Base-by-base conservation (phyloP, 306 rosid genomes). In the Echinosophora koreensis region DNA sequence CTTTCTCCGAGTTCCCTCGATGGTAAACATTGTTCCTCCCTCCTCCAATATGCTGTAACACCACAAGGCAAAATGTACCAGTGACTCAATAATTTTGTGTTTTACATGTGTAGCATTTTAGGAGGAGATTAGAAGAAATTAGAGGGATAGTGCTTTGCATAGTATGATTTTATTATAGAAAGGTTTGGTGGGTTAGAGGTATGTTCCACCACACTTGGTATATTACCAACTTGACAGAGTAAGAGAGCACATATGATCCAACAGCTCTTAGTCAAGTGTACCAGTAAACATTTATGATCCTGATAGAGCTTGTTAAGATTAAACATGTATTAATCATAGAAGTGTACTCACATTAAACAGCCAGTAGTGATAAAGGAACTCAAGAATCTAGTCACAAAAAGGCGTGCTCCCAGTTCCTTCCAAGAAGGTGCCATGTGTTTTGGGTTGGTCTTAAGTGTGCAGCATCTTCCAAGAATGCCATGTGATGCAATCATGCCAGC, bases 361-460 rank as follows among this genome's bases (percentile, higher is more conserved):
- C 98, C 98, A 3, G 88, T 78, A 22, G 87, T 86, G 55, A 94
- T 81, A 77, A 64, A 89, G 47, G 16, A 75, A 61, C 83, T 66
- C 44, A 94, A 88, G 80, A 94, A 94, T 78, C 96, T 84, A 46
- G 92, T 84, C 38, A 88, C 89, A 15, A 89, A 89, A 64, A 89
- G 79, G 27, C 95, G 93, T 4, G 95, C 96, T 18, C 89, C 98
- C 6, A 84, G 83, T 87, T 94, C 97, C 39, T 69, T 77, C 80
- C 93, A 81, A 32, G 97, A 94, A 16, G 92, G 97, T 50, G 82
- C 96, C 98, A 94, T 92, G 82, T 86, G 93, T 83, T 90, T 92
- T 8, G 98, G 96, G 66, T 94, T 87, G 82, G 86, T 83, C 75
- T 84, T 73, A 63, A 87, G 89, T 38, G 84, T 64, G 73, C 73